phyloP scores from a whole-genome alignment of 176 grass and related monocot species.

The Typha latifolia region DNA sequence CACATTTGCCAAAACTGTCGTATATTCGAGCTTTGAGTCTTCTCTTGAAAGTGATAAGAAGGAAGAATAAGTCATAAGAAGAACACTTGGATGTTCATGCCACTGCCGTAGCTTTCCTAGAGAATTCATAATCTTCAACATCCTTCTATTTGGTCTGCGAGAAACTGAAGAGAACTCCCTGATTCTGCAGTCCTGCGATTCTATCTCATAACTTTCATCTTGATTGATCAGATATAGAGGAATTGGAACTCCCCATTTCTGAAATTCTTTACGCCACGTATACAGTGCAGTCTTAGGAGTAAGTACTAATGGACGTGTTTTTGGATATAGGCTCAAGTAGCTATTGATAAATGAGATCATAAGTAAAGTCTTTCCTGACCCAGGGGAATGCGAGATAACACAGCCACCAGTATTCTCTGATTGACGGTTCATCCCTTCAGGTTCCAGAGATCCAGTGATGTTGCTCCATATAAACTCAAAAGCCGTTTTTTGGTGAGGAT shows the following conservation, averaged over 20 bases:
- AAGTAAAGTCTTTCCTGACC: constrained; percentile 75
- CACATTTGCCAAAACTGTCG: constrained; percentile 39
- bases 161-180: constrained; percentile 18
- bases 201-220: constrained; percentile 17
- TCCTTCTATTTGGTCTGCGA: constrained; percentile 27
- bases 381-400: constrained; percentile 85
- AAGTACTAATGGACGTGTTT: constrained; percentile 71
- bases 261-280: constrained; percentile 78
- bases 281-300: constrained; percentile 73
- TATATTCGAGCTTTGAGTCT: constrained; percentile 35
- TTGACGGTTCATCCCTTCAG: constrained; percentile 38
- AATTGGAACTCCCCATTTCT: constrained; percentile 63
- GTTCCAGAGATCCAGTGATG: constrained; percentile 39
- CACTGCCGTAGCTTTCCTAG: constrained; percentile 68
- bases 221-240: constrained; percentile 55
- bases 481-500: constrained; percentile 70
- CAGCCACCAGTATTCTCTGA: constrained; percentile 58
- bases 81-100: constrained; percentile 71
- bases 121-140: constrained; percentile 41
- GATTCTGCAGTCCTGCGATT: constrained; percentile 26
- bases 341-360: constrained; percentile 74
- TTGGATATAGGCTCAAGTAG: constrained; percentile 70
- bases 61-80: constrained; percentile 81
- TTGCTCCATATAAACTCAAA: constrained; percentile 94
- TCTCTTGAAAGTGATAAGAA: constrained; percentile 58